phyloP scores from a whole-genome alignment of 2,329 filamentous ascomycete genomes.

The Penicillium sclerotiorum region DNA sequence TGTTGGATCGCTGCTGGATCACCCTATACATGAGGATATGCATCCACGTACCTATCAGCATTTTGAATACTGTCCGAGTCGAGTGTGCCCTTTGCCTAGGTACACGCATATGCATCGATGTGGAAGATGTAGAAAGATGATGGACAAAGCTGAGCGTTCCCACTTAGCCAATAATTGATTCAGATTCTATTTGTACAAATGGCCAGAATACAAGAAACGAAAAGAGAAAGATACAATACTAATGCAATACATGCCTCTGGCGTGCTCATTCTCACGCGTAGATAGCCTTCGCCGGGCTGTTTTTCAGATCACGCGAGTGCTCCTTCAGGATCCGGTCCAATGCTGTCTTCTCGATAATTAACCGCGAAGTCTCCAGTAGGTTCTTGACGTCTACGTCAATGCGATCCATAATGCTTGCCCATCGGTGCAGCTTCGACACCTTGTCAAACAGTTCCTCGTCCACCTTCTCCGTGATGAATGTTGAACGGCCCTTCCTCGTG shows the following conservation, averaged over 20 bases:
- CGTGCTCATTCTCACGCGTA: slow-evolving; percentile 28
- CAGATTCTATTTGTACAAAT: slow-evolving; percentile 38
- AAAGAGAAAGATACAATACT: slow-evolving; percentile 8
- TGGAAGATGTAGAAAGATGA: neutral
- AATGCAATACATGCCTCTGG: neutral
- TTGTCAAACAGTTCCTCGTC: slow-evolving; percentile 67
- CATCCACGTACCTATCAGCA: no score
- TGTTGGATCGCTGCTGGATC: no score
- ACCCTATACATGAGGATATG: no score
- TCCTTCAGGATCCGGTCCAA: slow-evolving; percentile 72
- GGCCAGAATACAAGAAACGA: slow-evolving; percentile 20
- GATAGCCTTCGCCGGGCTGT: slow-evolving; percentile 35
- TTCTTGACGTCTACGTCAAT: slow-evolving; percentile 96
- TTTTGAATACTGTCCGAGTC: neutral
- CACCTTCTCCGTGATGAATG: slow-evolving; percentile 69
- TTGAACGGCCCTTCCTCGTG: slow-evolving; percentile 66
- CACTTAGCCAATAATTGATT: slow-evolving; percentile 3
- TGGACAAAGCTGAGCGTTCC: neutral
- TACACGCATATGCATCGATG: neutral
- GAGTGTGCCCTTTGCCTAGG: neutral
- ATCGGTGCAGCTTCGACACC: slow-evolving; percentile 63
- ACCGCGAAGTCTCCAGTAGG: slow-evolving; percentile 77
- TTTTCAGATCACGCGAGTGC: slow-evolving; percentile 56
- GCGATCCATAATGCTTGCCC: slow-evolving; percentile 70
- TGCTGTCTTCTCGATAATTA: slow-evolving; percentile 84